Conservation (phyloP, 306 rosid species). For the Medicago lupulina region DNA sequence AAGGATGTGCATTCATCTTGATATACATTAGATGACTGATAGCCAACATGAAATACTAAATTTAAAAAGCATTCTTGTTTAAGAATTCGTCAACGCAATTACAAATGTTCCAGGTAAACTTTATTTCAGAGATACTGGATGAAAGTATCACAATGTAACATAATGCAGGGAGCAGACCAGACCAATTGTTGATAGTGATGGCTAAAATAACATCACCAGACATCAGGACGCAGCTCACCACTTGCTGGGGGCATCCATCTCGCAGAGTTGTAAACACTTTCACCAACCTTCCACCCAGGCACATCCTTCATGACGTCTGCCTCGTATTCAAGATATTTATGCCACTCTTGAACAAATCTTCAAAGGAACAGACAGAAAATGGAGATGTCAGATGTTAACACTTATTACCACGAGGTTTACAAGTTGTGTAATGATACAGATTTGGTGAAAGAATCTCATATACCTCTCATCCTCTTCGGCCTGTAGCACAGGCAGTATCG, state of each 20-base stretch:
- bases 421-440: no score
- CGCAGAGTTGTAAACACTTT: conserved; percentile 86
- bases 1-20: conserved; percentile 22
- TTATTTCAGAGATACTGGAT: conserved; percentile 58
- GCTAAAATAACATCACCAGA: conserved; percentile 72
- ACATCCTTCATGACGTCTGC: conserved; percentile 99
- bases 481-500: conserved; percentile 89
- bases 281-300: conserved; percentile 99
- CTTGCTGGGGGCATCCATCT: conserved; percentile 97
- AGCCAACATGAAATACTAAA: conserved; percentile 20
- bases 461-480: conserved; percentile 99
- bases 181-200: conserved; percentile 35
- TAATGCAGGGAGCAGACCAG: conserved; percentile 34
- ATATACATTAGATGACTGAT: conserved; percentile 11
- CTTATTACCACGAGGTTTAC: background rate
- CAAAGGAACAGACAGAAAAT: conserved; percentile 18
- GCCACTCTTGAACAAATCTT: conserved; percentile 97
- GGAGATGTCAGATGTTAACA: background rate
- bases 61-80: conserved; percentile 31
- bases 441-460: background rate
- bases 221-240: conserved; percentile 93
- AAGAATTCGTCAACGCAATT: conserved; percentile 34
- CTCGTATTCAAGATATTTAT: conserved; percentile 91
- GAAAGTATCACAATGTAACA: conserved; percentile 43
- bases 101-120: conserved; percentile 44